Base-by-base conservation (phyloP, 306 rosid species). In the Lathyrus sativus region DNA sequence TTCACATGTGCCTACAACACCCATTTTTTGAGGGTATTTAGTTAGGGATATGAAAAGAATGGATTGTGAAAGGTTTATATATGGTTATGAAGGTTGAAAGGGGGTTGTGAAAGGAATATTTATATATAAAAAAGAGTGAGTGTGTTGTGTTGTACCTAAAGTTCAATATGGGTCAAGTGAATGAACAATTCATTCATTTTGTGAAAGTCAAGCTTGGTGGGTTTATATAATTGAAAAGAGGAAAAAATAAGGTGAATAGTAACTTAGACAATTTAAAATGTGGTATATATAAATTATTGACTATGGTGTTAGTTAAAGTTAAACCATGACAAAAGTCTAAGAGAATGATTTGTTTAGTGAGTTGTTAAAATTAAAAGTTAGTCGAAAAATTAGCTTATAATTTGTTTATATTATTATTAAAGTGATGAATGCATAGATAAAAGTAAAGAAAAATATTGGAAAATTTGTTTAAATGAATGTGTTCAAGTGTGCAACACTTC, bases 1-100 rank as follows among this genome's bases (percentile, higher is more conserved):
- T 79, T 88, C 96, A 24, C 80, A 88, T 4, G 82, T 67, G 24
- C 72, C 46, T 0, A 77, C 66, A 45, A 90, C 77, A 37, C 97
- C 97, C 98, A 92, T 74, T 33, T 67, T 66, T 14, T 5, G 2
- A 13, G 7, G 5, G 31, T 19, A 19, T 44, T 9, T 67, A 51
- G 17, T 31, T 38, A 39, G 49, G 13, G 38, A 22, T 70, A 56
- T 26, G 74, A 28, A 70, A 70, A 28, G 42, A 39, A 54, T 54
- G 59, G 33, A 19, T 53, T 53, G 59, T 19, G 59, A 19, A 53
- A 19, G 31, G 58, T 51, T 51, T 51, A 19, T 22, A 48, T 45
- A 50, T 50, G 56, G 56, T 50, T 50, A 50, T 50, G 56, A 50
- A 18, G 24, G 13, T 50, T 50, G 56, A 50, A 50, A 9, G 56